phyloP scores from a whole-genome alignment of 23 red algal genomes.

The Gracilaria gracilis region DNA sequence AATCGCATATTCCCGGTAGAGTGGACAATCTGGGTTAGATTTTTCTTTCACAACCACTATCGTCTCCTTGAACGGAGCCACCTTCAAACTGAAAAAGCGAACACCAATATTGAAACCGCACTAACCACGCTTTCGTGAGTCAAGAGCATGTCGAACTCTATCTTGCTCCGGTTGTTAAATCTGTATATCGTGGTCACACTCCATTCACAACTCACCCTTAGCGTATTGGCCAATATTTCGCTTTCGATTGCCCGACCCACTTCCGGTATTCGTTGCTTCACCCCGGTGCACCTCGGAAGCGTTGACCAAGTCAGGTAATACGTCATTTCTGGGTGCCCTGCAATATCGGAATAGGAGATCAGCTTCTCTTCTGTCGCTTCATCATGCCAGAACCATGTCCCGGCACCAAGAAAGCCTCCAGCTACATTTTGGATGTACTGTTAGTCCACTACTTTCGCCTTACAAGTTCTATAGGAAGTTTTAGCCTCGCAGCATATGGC shows the following conservation, averaged over 20 bases:
- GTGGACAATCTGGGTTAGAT: not conserved
- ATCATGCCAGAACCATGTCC: not conserved
- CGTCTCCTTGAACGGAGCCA: not conserved
- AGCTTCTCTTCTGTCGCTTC: not conserved
- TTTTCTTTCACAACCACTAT: not conserved
- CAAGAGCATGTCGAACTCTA: not conserved
- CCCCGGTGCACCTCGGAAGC: not conserved
- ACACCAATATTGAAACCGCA: not conserved
- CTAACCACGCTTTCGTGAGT: not conserved
- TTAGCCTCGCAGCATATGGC: not conserved
- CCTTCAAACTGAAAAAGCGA: not conserved
- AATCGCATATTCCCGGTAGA: not conserved
- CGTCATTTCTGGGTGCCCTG: not conserved
- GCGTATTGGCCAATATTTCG: not conserved
- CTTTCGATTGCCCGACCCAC: not conserved
- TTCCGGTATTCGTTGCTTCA: not conserved
- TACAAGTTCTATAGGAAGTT: not conserved
- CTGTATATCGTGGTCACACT: not conserved
- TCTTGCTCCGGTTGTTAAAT: not conserved
- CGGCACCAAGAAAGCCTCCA: not conserved
- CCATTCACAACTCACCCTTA: not conserved
- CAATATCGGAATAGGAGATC: not conserved
- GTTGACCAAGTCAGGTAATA: not conserved
- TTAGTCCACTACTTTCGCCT: not conserved
- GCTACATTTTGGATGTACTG: not conserved